Percentiles rank a stretch among this genome's conserved stretches.
phyloP scores from a whole-genome alignment of 2,329 filamentous ascomycete genomes.

The Fusarium nurragi region DNA sequence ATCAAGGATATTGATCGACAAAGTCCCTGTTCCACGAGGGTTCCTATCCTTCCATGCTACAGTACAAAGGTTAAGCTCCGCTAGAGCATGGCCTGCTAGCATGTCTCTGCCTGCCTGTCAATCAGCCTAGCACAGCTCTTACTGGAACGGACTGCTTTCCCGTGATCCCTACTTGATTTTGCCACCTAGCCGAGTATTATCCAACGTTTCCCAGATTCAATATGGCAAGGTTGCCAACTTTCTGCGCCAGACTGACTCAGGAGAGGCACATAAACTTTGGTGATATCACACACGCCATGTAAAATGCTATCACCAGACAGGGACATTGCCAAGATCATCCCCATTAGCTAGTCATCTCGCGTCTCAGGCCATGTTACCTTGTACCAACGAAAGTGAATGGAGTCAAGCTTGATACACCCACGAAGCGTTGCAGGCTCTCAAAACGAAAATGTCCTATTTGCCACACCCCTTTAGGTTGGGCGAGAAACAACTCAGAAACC shows the following conservation, averaged over 20 bases:
- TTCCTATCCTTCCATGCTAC: constrained; percentile 25
- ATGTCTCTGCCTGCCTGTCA: constrained; percentile 3
- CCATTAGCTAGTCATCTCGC: constrained; percentile 10
- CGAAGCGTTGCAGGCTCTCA: constrained; percentile 12
- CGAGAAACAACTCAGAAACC: constrained; percentile 15
- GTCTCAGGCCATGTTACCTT: constrained; percentile 36
- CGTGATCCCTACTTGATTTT: constrained; percentile 32
- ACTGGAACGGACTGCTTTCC: constrained; percentile 28
- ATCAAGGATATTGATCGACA: constrained; percentile 34
- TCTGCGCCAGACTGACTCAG: constrained; percentile 28
- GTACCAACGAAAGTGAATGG: constrained; percentile 4
- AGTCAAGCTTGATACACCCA: constrained; percentile 13
- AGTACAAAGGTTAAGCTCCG: constrained; percentile 28
- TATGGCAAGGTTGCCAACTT: constrained; percentile 28
- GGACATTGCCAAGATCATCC: constrained; percentile 16
- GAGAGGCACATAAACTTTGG: constrained; percentile 26
- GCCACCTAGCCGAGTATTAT: constrained; percentile 30
- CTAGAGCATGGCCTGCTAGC: neutral
- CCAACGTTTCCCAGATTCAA: constrained; percentile 22
- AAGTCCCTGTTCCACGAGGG: constrained; percentile 34
- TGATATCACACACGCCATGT: constrained; percentile 9
- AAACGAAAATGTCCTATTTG: constrained; percentile 3
- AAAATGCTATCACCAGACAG: constrained; percentile 14
- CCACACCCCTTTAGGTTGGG: constrained; percentile 6
- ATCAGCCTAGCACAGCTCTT: constrained; percentile 1